These are phyloP conservation scores for Mortierella claussenii DNA, from an alignment of 192 early-diverging fungal genomes.

Conservation along the genomic window DNA sequence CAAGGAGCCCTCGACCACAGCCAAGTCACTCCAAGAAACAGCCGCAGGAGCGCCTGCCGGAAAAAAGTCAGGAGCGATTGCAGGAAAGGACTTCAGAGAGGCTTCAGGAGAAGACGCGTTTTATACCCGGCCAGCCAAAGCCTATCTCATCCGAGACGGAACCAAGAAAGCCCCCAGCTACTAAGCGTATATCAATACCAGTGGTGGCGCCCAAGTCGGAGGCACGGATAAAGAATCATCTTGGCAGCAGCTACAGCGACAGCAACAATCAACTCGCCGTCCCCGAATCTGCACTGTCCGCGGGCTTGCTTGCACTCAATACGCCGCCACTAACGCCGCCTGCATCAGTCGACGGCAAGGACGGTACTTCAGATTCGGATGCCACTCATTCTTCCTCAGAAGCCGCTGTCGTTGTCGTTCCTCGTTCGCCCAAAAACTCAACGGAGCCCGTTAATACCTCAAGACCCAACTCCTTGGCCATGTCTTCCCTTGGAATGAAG, in stretches of 20 bases:
- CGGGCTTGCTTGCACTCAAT: not conserved
- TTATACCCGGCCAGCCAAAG: not conserved
- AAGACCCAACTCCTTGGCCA: conserved; percentile 21
- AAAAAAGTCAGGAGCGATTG: not conserved
- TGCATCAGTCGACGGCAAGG: conserved; percentile 31
- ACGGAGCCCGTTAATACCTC: not conserved
- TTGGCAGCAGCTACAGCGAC: not conserved
- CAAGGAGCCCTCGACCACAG: not conserved
- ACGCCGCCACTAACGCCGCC: conserved; percentile 47
- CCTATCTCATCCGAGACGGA: conserved; percentile 12
- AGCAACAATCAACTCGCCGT: conserved; percentile 3
- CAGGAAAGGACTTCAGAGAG: too few species aligned
- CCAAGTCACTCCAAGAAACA: not conserved
- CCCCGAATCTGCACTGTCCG: not conserved
- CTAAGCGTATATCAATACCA: conserved; percentile 36
- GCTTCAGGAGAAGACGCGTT: conserved; percentile 3
- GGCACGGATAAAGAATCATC: conserved; percentile 12
- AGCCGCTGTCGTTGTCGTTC: conserved; percentile 28
- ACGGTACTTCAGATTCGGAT: conserved; percentile 42
- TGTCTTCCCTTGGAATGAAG: conserved; percentile 33
- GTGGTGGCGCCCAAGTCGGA: conserved; percentile 42
- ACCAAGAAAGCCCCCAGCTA: not conserved
- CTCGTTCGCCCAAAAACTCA: conserved; percentile 6
- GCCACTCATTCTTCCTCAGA: conserved; percentile 5
- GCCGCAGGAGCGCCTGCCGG: not conserved